Percentiles rank a stretch among this genome's conserved stretches.
phyloP scores from a whole-genome alignment of 192 early-diverging fungal species.

The Jimgerdemannia lactiflua region DNA sequence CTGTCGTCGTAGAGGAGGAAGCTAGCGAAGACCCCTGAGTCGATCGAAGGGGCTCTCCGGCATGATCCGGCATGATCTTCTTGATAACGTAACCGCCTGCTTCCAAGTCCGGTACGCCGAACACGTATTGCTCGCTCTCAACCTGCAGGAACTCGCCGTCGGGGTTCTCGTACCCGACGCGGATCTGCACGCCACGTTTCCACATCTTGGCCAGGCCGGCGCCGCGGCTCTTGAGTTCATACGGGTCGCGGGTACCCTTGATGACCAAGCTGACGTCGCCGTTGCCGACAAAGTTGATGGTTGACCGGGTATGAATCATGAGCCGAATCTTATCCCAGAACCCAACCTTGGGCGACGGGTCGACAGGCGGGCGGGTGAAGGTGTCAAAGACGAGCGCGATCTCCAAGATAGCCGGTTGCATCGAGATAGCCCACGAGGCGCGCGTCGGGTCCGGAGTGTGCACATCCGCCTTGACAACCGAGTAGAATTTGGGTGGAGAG shows the following conservation, averaged over 20 bases:
- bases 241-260: slow-evolving; percentile 40
- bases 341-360: slow-evolving; percentile 34
- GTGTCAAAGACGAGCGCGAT: slow-evolving; percentile 27
- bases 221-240: slow-evolving; percentile 29
- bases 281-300: slow-evolving; percentile 26
- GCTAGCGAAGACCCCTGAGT: background rate
- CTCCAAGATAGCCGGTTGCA: slow-evolving; percentile 40
- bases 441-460: slow-evolving; percentile 15
- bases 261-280: slow-evolving; percentile 33
- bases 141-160: slow-evolving; percentile 40
- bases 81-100: slow-evolving; percentile 24
- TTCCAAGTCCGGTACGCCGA: slow-evolving; percentile 41
- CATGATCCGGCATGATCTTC: slow-evolving; percentile 9
- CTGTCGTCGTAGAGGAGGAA: background rate
- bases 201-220: slow-evolving; percentile 36
- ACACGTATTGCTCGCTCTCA: slow-evolving; percentile 31
- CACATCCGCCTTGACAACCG: slow-evolving; percentile 33
- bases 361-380: slow-evolving; percentile 36
- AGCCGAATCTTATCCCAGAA: slow-evolving; percentile 46
- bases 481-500: slow-evolving; percentile 41
- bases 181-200: slow-evolving; percentile 28
- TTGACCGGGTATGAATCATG: slow-evolving; percentile 35
- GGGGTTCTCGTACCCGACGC: slow-evolving; percentile 32
- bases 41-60: background rate
- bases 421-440: slow-evolving; percentile 29